Evolutionary conservation across 2,329 filamentous ascomycete species (phyloP).

Genomic region (Colletotrichum sp.): DNA sequence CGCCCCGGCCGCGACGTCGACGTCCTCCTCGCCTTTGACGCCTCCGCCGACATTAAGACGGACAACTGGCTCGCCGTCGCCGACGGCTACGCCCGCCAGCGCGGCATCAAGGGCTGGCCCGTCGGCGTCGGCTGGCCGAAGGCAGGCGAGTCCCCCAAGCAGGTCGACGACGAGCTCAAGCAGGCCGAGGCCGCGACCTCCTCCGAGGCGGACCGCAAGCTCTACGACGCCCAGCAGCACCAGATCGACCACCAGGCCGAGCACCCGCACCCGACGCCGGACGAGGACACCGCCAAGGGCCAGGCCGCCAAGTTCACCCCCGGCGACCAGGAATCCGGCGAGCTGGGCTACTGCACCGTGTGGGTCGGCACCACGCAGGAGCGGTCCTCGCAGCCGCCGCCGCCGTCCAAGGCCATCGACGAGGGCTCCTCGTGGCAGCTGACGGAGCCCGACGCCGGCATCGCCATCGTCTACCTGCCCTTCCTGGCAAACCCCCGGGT

Average conservation of each 20-base stretch:
- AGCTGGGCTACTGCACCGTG: conserved; percentile 89
- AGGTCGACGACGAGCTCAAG: conserved; percentile 69
- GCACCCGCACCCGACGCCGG: conserved; percentile 22
- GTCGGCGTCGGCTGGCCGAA: conserved; percentile 93
- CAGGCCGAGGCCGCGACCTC: conserved; percentile 66
- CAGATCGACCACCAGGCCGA: conserved; percentile 35
- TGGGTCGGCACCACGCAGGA: conserved; percentile 91
- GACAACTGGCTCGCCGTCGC: conserved; percentile 97
- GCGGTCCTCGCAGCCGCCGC: conserved; percentile 60
- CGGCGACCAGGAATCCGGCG: conserved; percentile 52
- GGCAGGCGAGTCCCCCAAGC: conserved; percentile 56
- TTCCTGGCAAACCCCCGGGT: conserved; percentile 80
- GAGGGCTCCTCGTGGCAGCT: conserved; percentile 72
- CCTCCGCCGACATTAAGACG: conserved; percentile 87
- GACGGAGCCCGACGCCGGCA: conserved; percentile 78
- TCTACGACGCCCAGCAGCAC: conserved; percentile 62
- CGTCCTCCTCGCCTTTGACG: conserved; percentile 90
- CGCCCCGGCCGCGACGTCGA: conserved; percentile 89
- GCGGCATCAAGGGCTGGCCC: conserved; percentile 93
- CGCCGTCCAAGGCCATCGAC: conserved; percentile 58
- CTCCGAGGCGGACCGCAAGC: conserved; percentile 65
- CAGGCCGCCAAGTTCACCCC: conserved; percentile 42
- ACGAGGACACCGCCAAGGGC: conserved; percentile 26
- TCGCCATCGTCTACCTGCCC: conserved; percentile 90
- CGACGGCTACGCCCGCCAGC: conserved; percentile 89